Percentiles rank a stretch among this genome's conserved stretches.
Conservation (phyloP, 1,284 basidiomycete genomes). For the Coniophora puteana region DNA sequence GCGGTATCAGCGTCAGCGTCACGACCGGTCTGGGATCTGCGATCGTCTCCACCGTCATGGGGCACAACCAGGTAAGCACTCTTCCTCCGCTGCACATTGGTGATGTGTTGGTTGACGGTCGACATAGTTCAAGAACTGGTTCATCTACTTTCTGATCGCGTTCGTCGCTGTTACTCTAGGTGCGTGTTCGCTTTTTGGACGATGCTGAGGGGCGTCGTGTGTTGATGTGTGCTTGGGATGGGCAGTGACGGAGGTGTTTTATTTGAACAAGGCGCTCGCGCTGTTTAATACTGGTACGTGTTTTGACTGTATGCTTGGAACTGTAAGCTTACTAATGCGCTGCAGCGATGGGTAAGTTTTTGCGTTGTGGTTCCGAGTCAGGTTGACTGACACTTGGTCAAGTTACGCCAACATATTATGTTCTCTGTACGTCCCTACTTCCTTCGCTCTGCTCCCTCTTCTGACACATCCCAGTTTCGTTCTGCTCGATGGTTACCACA, state of each 20-base stretch:
- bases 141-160: slow-evolving; percentile 83
- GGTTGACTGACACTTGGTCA: slow-evolving; percentile 12
- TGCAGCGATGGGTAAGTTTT: slow-evolving; percentile 70
- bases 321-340: slow-evolving; percentile 11
- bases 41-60: slow-evolving; percentile 84
- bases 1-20: slow-evolving; percentile 93
- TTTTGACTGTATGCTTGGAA: not conserved
- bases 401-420: slow-evolving; percentile 90
- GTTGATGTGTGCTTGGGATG: slow-evolving; percentile 13
- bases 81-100: slow-evolving; percentile 1
- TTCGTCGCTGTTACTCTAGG: slow-evolving; percentile 85
- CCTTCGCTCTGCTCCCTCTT: slow-evolving; percentile 8
- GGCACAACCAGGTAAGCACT: slow-evolving; percentile 73
- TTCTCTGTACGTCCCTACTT: slow-evolving; percentile 53
- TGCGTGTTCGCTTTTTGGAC: slow-evolving; percentile 31
- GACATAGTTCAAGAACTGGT: slow-evolving; percentile 71
- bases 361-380: slow-evolving; percentile 9
- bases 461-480: slow-evolving; percentile 34
- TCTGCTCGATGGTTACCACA: slow-evolving; percentile 86
- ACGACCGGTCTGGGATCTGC: slow-evolving; percentile 92
- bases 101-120: slow-evolving; percentile 7
- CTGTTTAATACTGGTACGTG: slow-evolving; percentile 85
- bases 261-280: slow-evolving; percentile 94
- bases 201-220: slow-evolving; percentile 10
- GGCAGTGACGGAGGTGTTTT: slow-evolving; percentile 88